Conservation (phyloP, 1,139 yeast species). For the Debaryomyces robertsiae region DNA sequence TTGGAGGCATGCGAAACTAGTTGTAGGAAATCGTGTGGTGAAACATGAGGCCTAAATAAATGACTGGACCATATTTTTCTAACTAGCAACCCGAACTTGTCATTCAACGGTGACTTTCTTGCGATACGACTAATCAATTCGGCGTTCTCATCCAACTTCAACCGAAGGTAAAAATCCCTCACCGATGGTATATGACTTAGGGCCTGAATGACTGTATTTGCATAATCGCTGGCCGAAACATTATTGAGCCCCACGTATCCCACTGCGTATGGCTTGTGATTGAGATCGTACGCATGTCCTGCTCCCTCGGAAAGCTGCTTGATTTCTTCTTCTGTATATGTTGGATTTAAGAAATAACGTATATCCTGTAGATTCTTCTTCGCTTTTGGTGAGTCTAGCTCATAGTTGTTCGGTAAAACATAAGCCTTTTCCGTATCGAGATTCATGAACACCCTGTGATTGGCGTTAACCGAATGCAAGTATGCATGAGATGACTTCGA, state of each 20-base stretch:
- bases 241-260: slow-evolving; percentile 71
- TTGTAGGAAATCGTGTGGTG: slow-evolving; percentile 68
- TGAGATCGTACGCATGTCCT: slow-evolving; percentile 38
- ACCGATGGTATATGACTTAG: slow-evolving; percentile 56
- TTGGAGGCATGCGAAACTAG: slow-evolving; percentile 44
- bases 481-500: slow-evolving; percentile 66
- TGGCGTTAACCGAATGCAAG: slow-evolving; percentile 60
- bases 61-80: slow-evolving; percentile 67
- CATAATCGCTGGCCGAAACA: slow-evolving; percentile 48
- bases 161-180: slow-evolving; percentile 51
- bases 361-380: slow-evolving; percentile 52
- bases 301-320: slow-evolving; percentile 19
- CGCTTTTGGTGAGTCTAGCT: slow-evolving; percentile 29
- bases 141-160: slow-evolving; percentile 17
- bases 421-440: slow-evolving; percentile 52
- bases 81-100: slow-evolving; percentile 45
- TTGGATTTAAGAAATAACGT: slow-evolving; percentile 54
- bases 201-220: slow-evolving; percentile 59
- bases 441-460: slow-evolving; percentile 67
- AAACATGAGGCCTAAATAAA: slow-evolving; percentile 60
- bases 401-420: slow-evolving; percentile 62
- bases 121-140: slow-evolving; percentile 15
- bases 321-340: slow-evolving; percentile 38
- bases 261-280: slow-evolving; percentile 49
- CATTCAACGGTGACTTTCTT: slow-evolving; percentile 28